Conservation (phyloP, 2,329 filamentous ascomycete species). For the Fusarium odoratissimum region DNA sequence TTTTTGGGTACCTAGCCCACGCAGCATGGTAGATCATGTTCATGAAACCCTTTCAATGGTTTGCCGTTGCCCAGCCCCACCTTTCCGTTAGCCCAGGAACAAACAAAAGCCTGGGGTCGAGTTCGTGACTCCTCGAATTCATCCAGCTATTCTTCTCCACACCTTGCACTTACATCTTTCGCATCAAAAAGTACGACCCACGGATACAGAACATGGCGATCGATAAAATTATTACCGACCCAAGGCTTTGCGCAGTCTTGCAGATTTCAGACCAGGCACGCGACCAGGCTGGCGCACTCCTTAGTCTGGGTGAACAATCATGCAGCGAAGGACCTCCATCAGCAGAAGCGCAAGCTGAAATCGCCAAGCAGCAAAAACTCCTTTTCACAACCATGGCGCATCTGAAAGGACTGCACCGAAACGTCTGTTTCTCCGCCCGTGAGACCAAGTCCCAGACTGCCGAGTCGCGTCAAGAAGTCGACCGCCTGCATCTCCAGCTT, state of each 20-base stretch:
- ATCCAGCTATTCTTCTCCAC: background rate
- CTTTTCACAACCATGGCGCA: constrained; percentile 83
- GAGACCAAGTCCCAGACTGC: constrained; percentile 88
- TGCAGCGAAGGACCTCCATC: constrained; percentile 55
- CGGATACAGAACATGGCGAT: constrained; percentile 49
- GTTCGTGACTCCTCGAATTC: constrained; percentile 1
- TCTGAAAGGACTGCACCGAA: constrained; percentile 84
- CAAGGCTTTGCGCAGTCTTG: constrained; percentile 73
- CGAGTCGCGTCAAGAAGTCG: constrained; percentile 89
- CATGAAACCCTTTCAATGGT: background rate
- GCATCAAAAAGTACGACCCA: background rate
- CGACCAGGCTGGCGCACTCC: constrained; percentile 74
- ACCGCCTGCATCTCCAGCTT: constrained; percentile 88
- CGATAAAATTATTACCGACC: constrained; percentile 55
- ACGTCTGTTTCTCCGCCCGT: constrained; percentile 82
- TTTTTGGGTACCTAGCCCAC: background rate
- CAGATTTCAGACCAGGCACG: constrained; percentile 79
- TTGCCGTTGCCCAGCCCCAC: background rate
- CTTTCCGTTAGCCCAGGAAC: constrained; percentile 19
- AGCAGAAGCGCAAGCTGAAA: constrained; percentile 64
- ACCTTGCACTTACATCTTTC: background rate
- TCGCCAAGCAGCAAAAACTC: constrained; percentile 82
- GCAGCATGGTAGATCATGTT: background rate
- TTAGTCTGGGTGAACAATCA: constrained; percentile 64
- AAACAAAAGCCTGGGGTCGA: constrained; percentile 10